These are phyloP conservation scores for Iberis pinnata DNA, from an alignment of 345 rosid species.

Conservation along the genomic window DNA sequence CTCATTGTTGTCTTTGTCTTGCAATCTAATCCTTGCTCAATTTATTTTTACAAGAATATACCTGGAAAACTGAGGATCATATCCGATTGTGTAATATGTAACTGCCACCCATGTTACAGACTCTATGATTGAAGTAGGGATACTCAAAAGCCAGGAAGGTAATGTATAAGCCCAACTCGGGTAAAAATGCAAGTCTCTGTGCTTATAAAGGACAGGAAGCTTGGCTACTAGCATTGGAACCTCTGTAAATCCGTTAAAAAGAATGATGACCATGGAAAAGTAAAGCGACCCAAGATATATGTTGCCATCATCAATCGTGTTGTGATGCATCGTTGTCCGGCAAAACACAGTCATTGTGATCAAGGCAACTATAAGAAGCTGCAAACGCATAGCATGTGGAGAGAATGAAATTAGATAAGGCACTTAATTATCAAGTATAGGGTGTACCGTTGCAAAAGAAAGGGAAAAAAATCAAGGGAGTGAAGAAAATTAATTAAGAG, in stretches of 20 bases:
- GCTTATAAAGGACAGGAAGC: constrained; percentile 96
- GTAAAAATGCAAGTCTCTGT: constrained; percentile 83
- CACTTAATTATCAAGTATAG: not conserved
- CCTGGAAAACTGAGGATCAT: constrained; percentile 76
- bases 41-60: constrained; percentile 20
- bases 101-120: constrained; percentile 93
- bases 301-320: constrained; percentile 80
- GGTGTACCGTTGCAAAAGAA: not conserved
- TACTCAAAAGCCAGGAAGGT: constrained; percentile 85
- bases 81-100: constrained; percentile 83
- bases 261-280: constrained; percentile 96
- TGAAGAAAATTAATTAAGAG: not conserved
- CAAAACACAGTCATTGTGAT: constrained; percentile 95
- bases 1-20: constrained; percentile 7
- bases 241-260: constrained; percentile 95
- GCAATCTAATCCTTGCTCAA: constrained; percentile 3
- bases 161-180: constrained; percentile 95
- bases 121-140: constrained; percentile 82
- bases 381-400: constrained; percentile 28
- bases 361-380: constrained; percentile 86
- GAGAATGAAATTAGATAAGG: constrained; percentile 7
- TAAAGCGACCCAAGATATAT: constrained; percentile 77
- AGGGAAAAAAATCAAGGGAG: not conserved
- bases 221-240: constrained; percentile 94
- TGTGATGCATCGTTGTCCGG: constrained; percentile 77